These are phyloP conservation scores for Combretum micranthum DNA, from an alignment of 345 rosid species.

Conservation along the genomic window DNA sequence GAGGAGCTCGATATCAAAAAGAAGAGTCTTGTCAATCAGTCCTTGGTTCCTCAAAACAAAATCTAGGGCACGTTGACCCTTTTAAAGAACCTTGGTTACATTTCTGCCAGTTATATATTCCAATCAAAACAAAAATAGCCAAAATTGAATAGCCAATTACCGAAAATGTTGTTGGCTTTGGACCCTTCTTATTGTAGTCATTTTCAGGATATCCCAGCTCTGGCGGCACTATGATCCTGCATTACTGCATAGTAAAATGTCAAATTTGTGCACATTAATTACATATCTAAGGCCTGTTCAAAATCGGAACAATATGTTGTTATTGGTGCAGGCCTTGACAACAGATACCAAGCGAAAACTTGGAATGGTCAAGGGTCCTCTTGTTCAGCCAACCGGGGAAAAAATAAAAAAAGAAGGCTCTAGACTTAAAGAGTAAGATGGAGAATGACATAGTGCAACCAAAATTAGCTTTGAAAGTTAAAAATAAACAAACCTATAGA, in stretches of 20 bases:
- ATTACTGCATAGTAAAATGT: slow-evolving; percentile 34
- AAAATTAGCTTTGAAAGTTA: too few species aligned
- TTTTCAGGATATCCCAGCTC: slow-evolving; percentile 91
- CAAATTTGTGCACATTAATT: too few species aligned
- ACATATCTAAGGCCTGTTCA: too few species aligned
- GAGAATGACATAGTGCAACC: too few species aligned
- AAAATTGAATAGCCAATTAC: slow-evolving; percentile 30
- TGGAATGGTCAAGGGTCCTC: too few species aligned
- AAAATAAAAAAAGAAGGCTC: too few species aligned
- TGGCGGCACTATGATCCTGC: slow-evolving; percentile 96
- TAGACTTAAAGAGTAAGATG: too few species aligned
- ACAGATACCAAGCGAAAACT: too few species aligned
- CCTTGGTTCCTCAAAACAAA: slow-evolving; percentile 96
- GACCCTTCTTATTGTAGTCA: slow-evolving; percentile 75
- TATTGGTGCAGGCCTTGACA: too few species aligned
- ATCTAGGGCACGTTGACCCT: slow-evolving; percentile 95
- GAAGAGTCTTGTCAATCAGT: slow-evolving; percentile 86
- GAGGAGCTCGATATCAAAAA: slow-evolving; percentile 89
- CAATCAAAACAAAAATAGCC: background rate
- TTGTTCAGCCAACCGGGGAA: too few species aligned
- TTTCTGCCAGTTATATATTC: background rate
- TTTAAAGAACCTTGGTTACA: slow-evolving; percentile 10
- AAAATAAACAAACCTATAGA: too few species aligned
- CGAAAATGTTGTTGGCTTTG: slow-evolving; percentile 83
- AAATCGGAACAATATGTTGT: too few species aligned